A percentile compares a stretch with the other conserved stretches of the same genome.
Evolutionary conservation across 805 yeast genomes (phyloP).

Genomic region (Ogataea pignaliae): DNA sequence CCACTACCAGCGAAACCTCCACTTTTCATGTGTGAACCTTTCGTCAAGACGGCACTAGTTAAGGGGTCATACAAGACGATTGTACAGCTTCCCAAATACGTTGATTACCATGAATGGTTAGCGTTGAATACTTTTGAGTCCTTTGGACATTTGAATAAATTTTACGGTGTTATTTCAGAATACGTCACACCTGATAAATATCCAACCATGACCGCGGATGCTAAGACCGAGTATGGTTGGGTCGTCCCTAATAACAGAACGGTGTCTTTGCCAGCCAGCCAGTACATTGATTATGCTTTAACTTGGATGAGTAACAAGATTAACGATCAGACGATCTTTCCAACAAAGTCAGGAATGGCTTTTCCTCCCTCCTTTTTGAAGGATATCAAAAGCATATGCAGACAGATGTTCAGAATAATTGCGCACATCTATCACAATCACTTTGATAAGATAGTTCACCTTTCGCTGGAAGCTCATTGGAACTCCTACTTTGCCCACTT

Average conservation of each 20-base stretch:
- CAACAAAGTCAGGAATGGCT: constrained; percentile 84
- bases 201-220: constrained; percentile 96
- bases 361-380: constrained; percentile 82
- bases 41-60: constrained; percentile 88
- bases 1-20: constrained; percentile 35
- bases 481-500: constrained; percentile 95
- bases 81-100: constrained; percentile 91
- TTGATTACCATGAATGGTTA: constrained; percentile 93
- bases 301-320: constrained; percentile 86
- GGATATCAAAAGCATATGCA: constrained; percentile 80
- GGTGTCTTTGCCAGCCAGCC: constrained; percentile 83
- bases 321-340: constrained; percentile 86
- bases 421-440: constrained; percentile 95
- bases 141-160: constrained; percentile 78
- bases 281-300: constrained; percentile 86
- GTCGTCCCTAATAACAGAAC: constrained; percentile 66
- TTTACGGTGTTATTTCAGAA: constrained; percentile 86
- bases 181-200: constrained; percentile 85
- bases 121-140: constrained; percentile 90
- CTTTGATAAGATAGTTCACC: constrained; percentile 87
- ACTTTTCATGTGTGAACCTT: constrained; percentile 85
- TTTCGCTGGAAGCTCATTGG: constrained; percentile 95
- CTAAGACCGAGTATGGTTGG: constrained; percentile 88
- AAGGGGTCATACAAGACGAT: constrained; percentile 96
- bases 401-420: constrained; percentile 92